These are phyloP conservation scores for Lasiodiplodia theobromae DNA, from an alignment of 2,329 filamentous ascomycete species.

Conservation along the genomic window DNA sequence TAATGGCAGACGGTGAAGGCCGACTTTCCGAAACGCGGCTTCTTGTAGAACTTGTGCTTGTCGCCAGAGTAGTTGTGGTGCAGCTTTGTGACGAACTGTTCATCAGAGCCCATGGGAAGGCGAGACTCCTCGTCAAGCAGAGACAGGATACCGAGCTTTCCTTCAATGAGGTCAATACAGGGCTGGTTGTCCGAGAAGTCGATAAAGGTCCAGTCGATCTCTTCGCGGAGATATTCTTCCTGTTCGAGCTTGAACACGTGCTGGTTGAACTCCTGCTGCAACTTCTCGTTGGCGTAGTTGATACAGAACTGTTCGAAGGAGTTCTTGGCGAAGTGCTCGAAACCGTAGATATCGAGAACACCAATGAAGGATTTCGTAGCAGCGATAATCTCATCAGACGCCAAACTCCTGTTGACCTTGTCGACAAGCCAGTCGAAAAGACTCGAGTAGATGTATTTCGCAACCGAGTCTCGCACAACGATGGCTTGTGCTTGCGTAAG, in stretches of 20 bases:
- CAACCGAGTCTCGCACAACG: conserved; percentile 95
- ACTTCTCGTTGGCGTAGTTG: conserved; percentile 99
- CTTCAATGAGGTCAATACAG: conserved; percentile 97
- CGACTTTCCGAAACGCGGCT: conserved; percentile 96
- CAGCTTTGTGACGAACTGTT: conserved; percentile 94
- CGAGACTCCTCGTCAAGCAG: conserved; percentile 95
- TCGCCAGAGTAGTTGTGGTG: conserved; percentile 90
- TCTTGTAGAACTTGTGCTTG: conserved; percentile 98
- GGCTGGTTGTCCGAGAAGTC: conserved; percentile 99
- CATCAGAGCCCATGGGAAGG: conserved; percentile 95
- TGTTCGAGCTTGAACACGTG: conserved; percentile 99
- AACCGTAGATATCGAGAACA: conserved; percentile 98
- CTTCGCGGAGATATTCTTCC: conserved; percentile 93
- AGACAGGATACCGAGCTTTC: conserved; percentile 90
- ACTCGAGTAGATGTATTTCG: conserved; percentile 98
- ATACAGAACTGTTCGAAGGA: conserved; percentile 99
- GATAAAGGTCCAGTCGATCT: conserved; percentile 99
- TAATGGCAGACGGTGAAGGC: conserved; percentile 99
- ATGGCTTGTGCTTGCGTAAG: conserved; percentile 90
- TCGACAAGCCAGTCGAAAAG: conserved; percentile 99
- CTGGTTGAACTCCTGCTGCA: conserved; percentile 99
- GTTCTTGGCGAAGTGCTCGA: conserved; percentile 99
- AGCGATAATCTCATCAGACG: conserved; percentile 83
- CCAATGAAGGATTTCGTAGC: conserved; percentile 92
- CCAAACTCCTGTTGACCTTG: conserved; percentile 88